Evolutionary conservation across 768 basidiomycete genomes (phyloP), one percentile per base, ranked within the genome.

Genomic region (Auricularia cornea): DNA sequence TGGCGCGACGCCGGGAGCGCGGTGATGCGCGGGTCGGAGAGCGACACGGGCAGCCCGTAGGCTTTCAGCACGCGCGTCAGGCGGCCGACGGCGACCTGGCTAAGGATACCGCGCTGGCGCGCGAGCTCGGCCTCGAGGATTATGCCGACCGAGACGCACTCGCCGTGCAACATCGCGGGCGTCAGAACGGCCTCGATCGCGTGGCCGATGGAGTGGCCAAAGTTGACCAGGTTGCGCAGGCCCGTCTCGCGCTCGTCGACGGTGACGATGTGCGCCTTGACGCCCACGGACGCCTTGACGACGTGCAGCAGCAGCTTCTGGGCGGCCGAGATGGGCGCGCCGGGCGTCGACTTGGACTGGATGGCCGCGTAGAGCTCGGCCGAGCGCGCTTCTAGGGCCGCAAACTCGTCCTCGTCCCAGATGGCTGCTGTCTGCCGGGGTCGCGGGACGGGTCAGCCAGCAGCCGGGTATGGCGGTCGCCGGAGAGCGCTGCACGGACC

Each of bases 371-470:
- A 86, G 71, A 73, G 95, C 71, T 92, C 90, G 30, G 84, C 83
- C 1, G 92, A 85, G 54, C 87, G 85, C 1, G 90, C 88, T 73
- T 99, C 97, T 65, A 99, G 85, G 33, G 86, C 82, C 38, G 86
- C 82, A 70, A 99, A 99, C 70, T 95, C 93, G 66, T 78, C 75
- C 69, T 92, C 94, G 73, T 92, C 86, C 96, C 96, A 98, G 70
- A 98, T 98, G n/a, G 95, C 97, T 4, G 97, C 96, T 29, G 97
- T 99, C 96, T 96, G 71, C n/a, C n/a, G n/a, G n/a, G n/a, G n/a
- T n/a, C 64, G 61, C 6, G 60, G 18, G 35, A 8, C 3, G 35
- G 35, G 35, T 38, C 35, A 38, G 35, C 8, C 35, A 38, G 35
- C 8, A 14, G 35, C 48, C 16, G 28, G 61, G n/a, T 44, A 60